phyloP scores from a whole-genome alignment of 179 eudicot species.

The Silene noctiflora region DNA sequence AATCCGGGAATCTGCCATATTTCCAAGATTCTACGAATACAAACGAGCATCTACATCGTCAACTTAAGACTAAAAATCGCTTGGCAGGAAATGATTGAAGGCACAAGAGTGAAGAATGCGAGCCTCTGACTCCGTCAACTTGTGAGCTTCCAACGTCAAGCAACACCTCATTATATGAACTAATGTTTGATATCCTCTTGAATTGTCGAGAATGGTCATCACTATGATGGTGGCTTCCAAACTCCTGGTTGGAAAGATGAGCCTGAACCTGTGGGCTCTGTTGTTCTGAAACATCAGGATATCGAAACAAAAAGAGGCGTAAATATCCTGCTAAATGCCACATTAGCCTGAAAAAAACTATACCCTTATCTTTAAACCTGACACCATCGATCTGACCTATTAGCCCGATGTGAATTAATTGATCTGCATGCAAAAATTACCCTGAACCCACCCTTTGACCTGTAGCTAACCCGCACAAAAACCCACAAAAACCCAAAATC shows the following conservation, averaged over 20 bases:
- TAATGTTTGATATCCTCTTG: not conserved
- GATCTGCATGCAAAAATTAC: not conserved
- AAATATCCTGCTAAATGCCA: not conserved
- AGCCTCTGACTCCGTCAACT: not conserved
- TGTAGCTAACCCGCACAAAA: not conserved
- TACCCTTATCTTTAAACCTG: no score
- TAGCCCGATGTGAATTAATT: no score
- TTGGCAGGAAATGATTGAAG: not conserved
- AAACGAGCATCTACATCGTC: not conserved
- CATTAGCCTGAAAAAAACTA: not conserved
- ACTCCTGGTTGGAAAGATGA: slow-evolving; percentile 80
- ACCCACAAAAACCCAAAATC: no score
- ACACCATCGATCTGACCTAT: no score
- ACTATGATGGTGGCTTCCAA: slow-evolving; percentile 92
- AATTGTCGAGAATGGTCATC: not conserved
- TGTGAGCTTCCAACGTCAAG: not conserved
- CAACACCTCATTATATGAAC: not conserved
- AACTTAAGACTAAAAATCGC: not conserved
- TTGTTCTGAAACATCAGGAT: slow-evolving; percentile 46
- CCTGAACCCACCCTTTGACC: not conserved
- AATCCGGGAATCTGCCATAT: not conserved
- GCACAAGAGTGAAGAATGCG: not conserved
- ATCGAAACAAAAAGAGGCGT: slow-evolving; percentile 2
- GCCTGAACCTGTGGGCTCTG: slow-evolving; percentile 91
- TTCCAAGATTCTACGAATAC: not conserved